Percentiles rank a stretch among this genome's conserved stretches.
These are phyloP conservation scores for Arachis hypogaea DNA, from an alignment of 306 rosid species.

Conservation along the genomic window DNA sequence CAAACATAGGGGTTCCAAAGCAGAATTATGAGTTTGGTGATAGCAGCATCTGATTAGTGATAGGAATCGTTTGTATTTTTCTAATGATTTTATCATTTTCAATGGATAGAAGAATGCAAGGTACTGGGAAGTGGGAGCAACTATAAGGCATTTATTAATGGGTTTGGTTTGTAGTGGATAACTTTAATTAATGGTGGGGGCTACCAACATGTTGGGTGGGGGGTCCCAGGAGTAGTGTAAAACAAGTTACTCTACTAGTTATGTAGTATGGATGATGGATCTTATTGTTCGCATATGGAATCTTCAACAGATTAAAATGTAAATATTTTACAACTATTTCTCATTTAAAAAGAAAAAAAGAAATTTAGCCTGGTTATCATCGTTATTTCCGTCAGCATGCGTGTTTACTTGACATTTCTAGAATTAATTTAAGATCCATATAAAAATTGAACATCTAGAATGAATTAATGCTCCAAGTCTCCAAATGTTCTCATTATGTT, in stretches of 20 bases:
- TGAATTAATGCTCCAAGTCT: not conserved
- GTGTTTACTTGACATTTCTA: not conserved
- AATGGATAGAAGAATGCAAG: conserved; percentile 6
- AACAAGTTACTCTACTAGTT: not conserved
- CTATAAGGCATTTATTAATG: conserved; percentile 1
- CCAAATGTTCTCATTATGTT: not conserved
- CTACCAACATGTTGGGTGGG: conserved; percentile 26
- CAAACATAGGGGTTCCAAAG: not conserved
- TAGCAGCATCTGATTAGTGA: not conserved
- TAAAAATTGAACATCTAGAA: not conserved
- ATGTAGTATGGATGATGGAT: no score
- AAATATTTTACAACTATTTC: not conserved
- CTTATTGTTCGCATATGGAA: not conserved
- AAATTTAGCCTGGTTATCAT: not conserved
- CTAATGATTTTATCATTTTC: not conserved
- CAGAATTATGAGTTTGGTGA: not conserved
- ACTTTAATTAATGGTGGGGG: conserved; percentile 35
- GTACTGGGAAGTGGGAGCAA: conserved; percentile 29
- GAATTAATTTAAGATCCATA: not conserved
- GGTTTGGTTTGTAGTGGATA: conserved; percentile 20
- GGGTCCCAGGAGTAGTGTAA: conserved; percentile 6
- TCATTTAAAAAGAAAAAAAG: not conserved
- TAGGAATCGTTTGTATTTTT: not conserved
- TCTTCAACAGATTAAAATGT: conserved; percentile 13
- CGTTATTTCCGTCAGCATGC: not conserved